Evolutionary conservation across 495 filamentous ascomycete species (phyloP).

Genomic region (Astrothelium macrocarpum): DNA sequence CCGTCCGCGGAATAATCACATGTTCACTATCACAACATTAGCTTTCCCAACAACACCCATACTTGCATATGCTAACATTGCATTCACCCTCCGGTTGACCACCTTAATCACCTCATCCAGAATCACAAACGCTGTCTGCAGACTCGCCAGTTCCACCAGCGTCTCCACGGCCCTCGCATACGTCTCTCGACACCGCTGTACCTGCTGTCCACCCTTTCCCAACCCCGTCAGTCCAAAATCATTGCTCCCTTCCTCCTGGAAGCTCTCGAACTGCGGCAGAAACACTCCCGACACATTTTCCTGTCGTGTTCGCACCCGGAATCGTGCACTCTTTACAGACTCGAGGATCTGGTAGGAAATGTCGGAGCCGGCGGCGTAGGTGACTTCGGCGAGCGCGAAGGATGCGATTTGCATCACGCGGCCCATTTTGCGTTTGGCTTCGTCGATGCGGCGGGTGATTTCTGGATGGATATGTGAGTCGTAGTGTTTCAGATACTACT

Average conservation of each 20-base stretch:
- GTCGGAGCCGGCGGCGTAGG: constrained; percentile 91
- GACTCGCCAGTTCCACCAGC: constrained; percentile 87
- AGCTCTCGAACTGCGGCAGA: constrained; percentile 86
- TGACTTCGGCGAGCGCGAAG: constrained; percentile 95
- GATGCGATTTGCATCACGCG: constrained; percentile 98
- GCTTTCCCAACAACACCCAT: background rate
- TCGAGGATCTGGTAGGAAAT: constrained; percentile 97
- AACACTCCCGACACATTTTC: constrained; percentile 98
- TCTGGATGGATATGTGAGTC: constrained; percentile 41
- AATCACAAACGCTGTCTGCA: constrained; percentile 97
- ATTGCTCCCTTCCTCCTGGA: constrained; percentile 64
- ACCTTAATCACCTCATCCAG: constrained; percentile 99
- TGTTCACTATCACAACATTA: constrained; percentile 51
- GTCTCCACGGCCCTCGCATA: constrained; percentile 97
- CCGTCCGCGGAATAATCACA: constrained; percentile 95
- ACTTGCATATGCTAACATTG: constrained; percentile 55
- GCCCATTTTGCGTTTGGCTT: constrained; percentile 99
- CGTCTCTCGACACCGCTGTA: constrained; percentile 88
- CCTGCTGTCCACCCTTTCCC: constrained; percentile 95
- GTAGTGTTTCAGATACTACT: background rate
- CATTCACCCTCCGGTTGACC: constrained; percentile 96
- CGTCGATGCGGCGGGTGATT: constrained; percentile 93
- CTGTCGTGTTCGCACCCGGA: constrained; percentile 85
- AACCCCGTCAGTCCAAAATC: constrained; percentile 95
- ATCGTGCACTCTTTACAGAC: constrained; percentile 82